Percentiles rank a stretch among this genome's conserved stretches.
These are phyloP conservation scores for Lithohypha guttulata DNA, from an alignment of 2,329 filamentous ascomycete species.

Conservation along the genomic window DNA sequence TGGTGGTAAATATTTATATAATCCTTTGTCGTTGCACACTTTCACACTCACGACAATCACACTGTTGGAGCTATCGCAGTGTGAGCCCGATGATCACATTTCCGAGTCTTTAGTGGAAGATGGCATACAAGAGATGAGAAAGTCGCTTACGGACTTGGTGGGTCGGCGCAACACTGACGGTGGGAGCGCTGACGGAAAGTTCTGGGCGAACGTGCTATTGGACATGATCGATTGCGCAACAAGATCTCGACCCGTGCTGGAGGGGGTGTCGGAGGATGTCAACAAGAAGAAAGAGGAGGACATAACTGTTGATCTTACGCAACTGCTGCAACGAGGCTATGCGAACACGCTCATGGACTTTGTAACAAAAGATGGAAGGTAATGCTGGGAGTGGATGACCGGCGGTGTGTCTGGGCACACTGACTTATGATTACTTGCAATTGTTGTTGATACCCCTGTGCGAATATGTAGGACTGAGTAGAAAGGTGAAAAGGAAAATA, in stretches of 20 bases:
- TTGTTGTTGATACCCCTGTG: no score
- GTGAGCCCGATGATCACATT: conserved; percentile 6
- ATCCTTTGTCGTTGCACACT: conserved; percentile 13
- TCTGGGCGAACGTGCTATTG: conserved; percentile 17
- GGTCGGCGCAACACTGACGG: conserved; percentile 2
- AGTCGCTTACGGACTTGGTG: conserved; percentile 1
- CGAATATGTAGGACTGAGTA: no score
- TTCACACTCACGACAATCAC: conserved; percentile 13
- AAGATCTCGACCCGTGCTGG: background rate
- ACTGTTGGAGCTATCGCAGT: conserved; percentile 10
- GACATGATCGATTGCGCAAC: conserved; percentile 13
- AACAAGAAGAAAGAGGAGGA: conserved; percentile 1
- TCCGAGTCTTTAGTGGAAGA: background rate
- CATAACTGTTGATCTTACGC: conserved; percentile 1
- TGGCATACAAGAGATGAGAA: background rate
- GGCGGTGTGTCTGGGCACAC: no score
- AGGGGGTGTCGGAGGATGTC: no score
- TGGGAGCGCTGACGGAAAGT: conserved; percentile 10
- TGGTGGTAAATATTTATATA: conserved; percentile 7
- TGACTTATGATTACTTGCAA: no score
- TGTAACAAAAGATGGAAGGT: background rate
- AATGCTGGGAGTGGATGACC: no score
- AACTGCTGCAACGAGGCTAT: background rate
- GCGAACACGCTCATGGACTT: background rate
- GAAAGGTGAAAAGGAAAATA: no score